Percentiles rank a stretch among this genome's conserved stretches.
Conservation (phyloP, 352 stramenopile genomes). For the Pythium rishiriense region DNA sequence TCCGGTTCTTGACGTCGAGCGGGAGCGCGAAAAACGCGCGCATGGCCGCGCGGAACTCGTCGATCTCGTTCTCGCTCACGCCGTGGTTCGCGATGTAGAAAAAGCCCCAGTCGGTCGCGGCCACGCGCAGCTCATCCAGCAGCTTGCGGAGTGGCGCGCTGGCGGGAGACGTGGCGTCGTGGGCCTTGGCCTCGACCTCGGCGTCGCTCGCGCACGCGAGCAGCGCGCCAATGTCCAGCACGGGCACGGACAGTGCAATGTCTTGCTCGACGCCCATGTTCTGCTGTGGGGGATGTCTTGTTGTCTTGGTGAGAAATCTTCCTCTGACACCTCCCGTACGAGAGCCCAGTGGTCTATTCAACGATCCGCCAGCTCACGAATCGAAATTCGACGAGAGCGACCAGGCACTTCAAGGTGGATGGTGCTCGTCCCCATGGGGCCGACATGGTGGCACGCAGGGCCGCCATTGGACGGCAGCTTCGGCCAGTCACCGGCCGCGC, state of each 20-base stretch:
- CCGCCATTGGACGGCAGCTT: no score
- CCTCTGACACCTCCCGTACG: no score
- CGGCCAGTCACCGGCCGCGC: no score
- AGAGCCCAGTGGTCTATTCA: no score
- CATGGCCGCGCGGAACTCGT: conserved; percentile 64
- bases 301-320: no score
- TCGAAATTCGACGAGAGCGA: no score
- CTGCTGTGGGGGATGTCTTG: background rate
- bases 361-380: no score
- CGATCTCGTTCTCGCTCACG: conserved; percentile 55
- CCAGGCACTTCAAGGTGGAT: no score
- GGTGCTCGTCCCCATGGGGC: no score
- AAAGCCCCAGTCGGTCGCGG: conserved; percentile 88
- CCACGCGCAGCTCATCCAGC: conserved; percentile 49
- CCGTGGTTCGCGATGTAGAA: conserved; percentile 92
- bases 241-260: conserved; percentile 35
- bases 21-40: conserved; percentile 84
- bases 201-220: conserved; percentile 37
- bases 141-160: conserved; percentile 23
- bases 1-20: conserved; percentile 42
- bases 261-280: conserved; percentile 3
- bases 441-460: no score
- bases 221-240: conserved; percentile 51
- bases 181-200: conserved; percentile 24
- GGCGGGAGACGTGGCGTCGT: background rate